Conservation (phyloP, 371 early-diverging fungal genomes). For the Rhizopus stolonifer region DNA sequence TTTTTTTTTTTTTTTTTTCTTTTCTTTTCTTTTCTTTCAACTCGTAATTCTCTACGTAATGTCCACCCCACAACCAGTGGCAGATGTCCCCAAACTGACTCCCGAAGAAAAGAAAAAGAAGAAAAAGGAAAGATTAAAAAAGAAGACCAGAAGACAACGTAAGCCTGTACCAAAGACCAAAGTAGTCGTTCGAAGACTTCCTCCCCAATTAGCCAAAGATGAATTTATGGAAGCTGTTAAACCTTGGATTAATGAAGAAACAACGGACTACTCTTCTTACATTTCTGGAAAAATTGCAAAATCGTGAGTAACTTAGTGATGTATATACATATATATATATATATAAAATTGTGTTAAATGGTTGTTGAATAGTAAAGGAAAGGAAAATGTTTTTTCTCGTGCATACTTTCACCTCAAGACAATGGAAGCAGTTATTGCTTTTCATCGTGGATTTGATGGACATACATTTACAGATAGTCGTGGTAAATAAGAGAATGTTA, state of each 20-base stretch:
- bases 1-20: too few species aligned
- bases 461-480: constrained; percentile 73
- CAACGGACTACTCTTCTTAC: constrained; percentile 56
- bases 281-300: constrained; percentile 74
- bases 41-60: too few species aligned
- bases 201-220: constrained; percentile 75
- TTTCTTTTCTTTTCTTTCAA: too few species aligned
- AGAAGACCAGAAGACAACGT: constrained; percentile 34
- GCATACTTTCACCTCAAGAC: constrained; percentile 79
- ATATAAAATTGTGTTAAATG: background rate
- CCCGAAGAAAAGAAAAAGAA: constrained; percentile 29
- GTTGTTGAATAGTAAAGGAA: constrained; percentile 71
- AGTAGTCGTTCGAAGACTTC: constrained; percentile 76
- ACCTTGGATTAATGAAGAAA: constrained; percentile 53
- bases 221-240: constrained; percentile 66
- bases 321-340: constrained; percentile 5
- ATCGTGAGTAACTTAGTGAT: constrained; percentile 45
- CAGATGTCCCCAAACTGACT: constrained; percentile 2
- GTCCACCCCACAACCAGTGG: constrained; percentile 1
- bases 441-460: constrained; percentile 75
- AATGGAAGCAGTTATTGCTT: constrained; percentile 66
- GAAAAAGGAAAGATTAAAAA: constrained; percentile 33
- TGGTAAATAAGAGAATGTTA: constrained; percentile 39
- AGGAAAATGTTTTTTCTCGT: constrained; percentile 69
- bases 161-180: constrained; percentile 58